phyloP scores from a whole-genome alignment of 2,329 filamentous ascomycete genomes.

The Trichoderma harzianum region DNA sequence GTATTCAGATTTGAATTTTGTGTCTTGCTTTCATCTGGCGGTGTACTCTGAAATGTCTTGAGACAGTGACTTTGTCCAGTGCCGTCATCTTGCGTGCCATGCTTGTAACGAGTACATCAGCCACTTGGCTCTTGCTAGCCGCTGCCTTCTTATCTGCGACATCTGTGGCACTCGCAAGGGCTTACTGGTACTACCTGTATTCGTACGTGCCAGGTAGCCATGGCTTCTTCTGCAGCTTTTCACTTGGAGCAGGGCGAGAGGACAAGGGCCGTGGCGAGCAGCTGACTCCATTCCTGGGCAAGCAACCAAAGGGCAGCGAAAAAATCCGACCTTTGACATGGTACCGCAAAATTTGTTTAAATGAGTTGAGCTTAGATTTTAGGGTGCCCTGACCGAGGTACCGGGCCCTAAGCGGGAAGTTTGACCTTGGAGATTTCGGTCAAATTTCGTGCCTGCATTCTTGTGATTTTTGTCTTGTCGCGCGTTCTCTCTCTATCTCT shows the following conservation, averaged over 20 bases:
- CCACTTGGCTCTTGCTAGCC: not conserved
- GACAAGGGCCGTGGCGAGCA: constrained; percentile 1
- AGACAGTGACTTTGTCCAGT: not conserved
- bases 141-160: constrained; percentile 11
- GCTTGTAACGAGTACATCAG: not conserved
- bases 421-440: not conserved
- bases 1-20: constrained; percentile 5
- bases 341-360: not conserved
- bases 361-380: constrained; percentile 1
- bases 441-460: not conserved
- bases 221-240: not conserved
- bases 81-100: not conserved
- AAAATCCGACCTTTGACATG: not conserved
- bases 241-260: not conserved
- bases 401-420: not conserved
- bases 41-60: not conserved
- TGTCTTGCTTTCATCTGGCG: constrained; percentile 10
- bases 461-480: not conserved
- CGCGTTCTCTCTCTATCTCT: not conserved
- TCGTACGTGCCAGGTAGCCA: not conserved
- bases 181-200: not conserved
- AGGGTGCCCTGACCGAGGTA: constrained; percentile 12
- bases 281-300: constrained; percentile 16
- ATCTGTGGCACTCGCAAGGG: constrained; percentile 9
- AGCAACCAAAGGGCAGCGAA: constrained; percentile 4